A percentile compares a stretch with the other conserved stretches of the same genome.
These are phyloP conservation scores for Rhynchosporium agropyri DNA, from an alignment of 2,329 filamentous ascomycete genomes.

Conservation along the genomic window DNA sequence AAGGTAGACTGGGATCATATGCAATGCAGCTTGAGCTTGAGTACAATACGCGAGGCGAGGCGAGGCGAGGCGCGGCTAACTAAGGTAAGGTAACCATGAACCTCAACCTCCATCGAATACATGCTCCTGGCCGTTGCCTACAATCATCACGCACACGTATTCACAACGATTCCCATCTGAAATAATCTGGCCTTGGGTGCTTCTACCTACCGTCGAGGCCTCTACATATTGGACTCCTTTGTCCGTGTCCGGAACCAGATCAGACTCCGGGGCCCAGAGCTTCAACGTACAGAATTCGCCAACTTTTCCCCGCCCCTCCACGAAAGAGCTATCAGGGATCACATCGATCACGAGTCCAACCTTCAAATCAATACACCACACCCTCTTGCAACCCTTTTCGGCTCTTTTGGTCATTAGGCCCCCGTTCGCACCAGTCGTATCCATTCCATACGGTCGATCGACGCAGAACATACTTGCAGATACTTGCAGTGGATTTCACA, in stretches of 20 bases:
- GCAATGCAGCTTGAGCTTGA: not conserved
- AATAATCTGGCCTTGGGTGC: constrained; percentile 16
- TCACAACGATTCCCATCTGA: constrained; percentile 1
- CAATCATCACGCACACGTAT: constrained; percentile 14
- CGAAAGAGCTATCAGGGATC: constrained; percentile 22
- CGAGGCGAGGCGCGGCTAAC: not conserved
- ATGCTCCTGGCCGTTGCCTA: constrained; percentile 8
- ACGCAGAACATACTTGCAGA: constrained; percentile 42
- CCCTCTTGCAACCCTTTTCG: constrained; percentile 27
- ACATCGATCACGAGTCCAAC: constrained; percentile 38
- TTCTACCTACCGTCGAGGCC: constrained; percentile 10
- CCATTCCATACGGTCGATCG: constrained; percentile 37
- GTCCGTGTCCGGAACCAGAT: constrained; percentile 1
- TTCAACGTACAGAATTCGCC: not conserved
- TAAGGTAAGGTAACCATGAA: not conserved
- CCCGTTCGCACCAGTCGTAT: constrained; percentile 38
- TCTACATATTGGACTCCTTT: constrained; percentile 18
- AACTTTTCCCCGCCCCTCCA: constrained; percentile 2
- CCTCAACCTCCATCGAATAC: not conserved
- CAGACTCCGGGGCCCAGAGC: not conserved
- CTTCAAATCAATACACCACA: constrained; percentile 25
- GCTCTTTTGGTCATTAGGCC: constrained; percentile 41
- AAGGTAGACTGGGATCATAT: too few relatives aligned
- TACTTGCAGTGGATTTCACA: constrained; percentile 16
- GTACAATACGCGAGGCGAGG: constrained; percentile 3